These are phyloP conservation scores for Nothomitra cinnamomea DNA, from an alignment of 2,329 filamentous ascomycete genomes.

Conservation along the genomic window DNA sequence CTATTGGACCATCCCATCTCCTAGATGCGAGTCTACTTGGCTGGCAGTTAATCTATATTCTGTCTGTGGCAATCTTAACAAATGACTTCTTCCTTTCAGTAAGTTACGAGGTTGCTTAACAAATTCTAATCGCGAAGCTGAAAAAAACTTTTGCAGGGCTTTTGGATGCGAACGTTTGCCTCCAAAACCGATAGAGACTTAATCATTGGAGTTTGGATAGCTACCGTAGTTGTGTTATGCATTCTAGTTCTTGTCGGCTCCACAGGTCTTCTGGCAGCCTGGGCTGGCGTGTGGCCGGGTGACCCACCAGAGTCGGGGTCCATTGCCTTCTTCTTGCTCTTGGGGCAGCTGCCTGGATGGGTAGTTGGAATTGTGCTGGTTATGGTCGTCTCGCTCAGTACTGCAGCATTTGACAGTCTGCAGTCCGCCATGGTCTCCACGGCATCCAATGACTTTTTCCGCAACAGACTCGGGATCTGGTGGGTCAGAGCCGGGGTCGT, in stretches of 20 bases:
- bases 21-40: conserved; percentile 54
- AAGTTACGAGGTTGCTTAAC: background rate
- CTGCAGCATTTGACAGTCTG: conserved; percentile 62
- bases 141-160: conserved; percentile 26
- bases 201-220: conserved; percentile 54
- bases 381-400: conserved; percentile 62
- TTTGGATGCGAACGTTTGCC: conserved; percentile 73
- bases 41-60: conserved; percentile 74
- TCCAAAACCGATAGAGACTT: conserved; percentile 65
- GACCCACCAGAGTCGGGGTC: conserved; percentile 44
- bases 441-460: conserved; percentile 69
- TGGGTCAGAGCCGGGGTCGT: conserved; percentile 53
- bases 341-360: conserved; percentile 57
- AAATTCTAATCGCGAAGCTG: background rate
- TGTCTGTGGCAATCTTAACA: conserved; percentile 63
- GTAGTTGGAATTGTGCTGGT: conserved; percentile 68
- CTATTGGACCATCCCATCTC: conserved; percentile 52
- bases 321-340: conserved; percentile 57
- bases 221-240: conserved; percentile 44
- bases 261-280: conserved; percentile 58
- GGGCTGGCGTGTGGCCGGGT: conserved; percentile 57
- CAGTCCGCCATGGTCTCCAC: conserved; percentile 78
- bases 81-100: conserved; percentile 72
- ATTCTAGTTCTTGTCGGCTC: conserved; percentile 58
- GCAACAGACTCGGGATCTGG: conserved; percentile 64